Percentiles rank a stretch among this genome's conserved stretches.
phyloP scores from a whole-genome alignment of 2,329 filamentous ascomycete genomes.

The Aspergillus felis region DNA sequence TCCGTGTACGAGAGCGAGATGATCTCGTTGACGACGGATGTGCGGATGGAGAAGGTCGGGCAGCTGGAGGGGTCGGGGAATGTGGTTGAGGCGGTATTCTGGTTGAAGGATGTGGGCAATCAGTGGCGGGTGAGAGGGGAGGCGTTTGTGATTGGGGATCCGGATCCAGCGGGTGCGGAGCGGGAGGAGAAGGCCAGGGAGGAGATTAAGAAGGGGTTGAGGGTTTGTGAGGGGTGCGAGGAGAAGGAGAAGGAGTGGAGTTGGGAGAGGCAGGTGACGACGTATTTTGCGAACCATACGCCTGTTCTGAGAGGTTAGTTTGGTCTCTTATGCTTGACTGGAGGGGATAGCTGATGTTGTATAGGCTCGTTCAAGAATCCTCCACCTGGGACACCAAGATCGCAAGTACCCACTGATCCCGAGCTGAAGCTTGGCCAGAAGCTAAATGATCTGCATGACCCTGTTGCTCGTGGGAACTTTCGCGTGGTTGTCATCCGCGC shows the following conservation, averaged over 20 bases:
- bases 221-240: constrained; percentile 30
- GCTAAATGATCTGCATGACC: constrained; percentile 67
- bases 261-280: constrained; percentile 75
- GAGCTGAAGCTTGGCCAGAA: constrained; percentile 55
- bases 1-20: constrained; percentile 70
- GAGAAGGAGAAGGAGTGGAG: constrained; percentile 55
- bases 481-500: constrained; percentile 83
- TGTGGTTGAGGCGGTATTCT: constrained; percentile 78
- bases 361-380: constrained; percentile 68
- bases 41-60: constrained; percentile 75
- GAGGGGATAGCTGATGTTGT: neutral
- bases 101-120: constrained; percentile 64
- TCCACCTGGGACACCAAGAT: constrained; percentile 60
- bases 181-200: constrained; percentile 47
- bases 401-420: constrained; percentile 46
- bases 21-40: constrained; percentile 81
- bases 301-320: constrained; percentile 68
- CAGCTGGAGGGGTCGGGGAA: constrained; percentile 67
- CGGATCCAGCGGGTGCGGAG: constrained; percentile 61
- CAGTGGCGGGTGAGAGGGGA: constrained; percentile 83
- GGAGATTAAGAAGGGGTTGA: constrained; percentile 60
- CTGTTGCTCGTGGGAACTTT: constrained; percentile 68
- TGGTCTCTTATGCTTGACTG: neutral
- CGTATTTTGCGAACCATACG: constrained; percentile 83
- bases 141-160: constrained; percentile 70